Evolutionary conservation across 2,329 filamentous ascomycete species (phyloP).

Genomic region (Aureobasidium vineae): DNA sequence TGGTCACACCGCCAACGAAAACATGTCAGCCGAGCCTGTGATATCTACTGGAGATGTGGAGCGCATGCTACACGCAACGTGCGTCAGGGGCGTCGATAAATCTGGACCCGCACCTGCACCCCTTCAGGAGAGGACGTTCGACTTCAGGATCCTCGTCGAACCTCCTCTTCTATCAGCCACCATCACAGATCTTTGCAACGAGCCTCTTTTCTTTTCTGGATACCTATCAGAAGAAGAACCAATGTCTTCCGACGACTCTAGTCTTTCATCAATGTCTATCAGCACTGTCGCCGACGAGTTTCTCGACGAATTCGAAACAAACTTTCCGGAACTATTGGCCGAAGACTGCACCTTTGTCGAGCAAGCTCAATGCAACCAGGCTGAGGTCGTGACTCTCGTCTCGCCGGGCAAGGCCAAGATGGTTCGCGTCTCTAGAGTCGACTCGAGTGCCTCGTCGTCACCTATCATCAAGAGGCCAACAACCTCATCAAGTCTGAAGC

Average conservation of each 20-base stretch:
- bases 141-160: conserved; percentile 21
- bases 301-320: conserved; percentile 23
- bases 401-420: conserved; percentile 35
- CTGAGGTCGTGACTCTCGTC: conserved; percentile 35
- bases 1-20: conserved; percentile 19
- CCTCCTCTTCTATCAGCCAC: conserved; percentile 25
- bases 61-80: conserved; percentile 20
- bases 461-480: conserved; percentile 5
- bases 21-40: conserved; percentile 22
- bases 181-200: conserved; percentile 26
- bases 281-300: conserved; percentile 23
- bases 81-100: conserved; percentile 14
- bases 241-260: conserved; percentile 30
- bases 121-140: conserved; percentile 22
- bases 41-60: conserved; percentile 20
- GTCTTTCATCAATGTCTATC: conserved; percentile 29
- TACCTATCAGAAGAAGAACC: conserved; percentile 34
- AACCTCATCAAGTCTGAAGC: background rate
- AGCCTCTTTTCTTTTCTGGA: conserved; percentile 30
- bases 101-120: conserved; percentile 22
- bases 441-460: conserved; percentile 9
- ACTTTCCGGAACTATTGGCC: conserved; percentile 32
- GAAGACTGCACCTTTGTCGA: conserved; percentile 30
- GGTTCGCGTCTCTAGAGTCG: conserved; percentile 27
- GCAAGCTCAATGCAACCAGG: conserved; percentile 32